phyloP scores from a whole-genome alignment of 768 basidiomycete species.

The Naematelia encephala region DNA sequence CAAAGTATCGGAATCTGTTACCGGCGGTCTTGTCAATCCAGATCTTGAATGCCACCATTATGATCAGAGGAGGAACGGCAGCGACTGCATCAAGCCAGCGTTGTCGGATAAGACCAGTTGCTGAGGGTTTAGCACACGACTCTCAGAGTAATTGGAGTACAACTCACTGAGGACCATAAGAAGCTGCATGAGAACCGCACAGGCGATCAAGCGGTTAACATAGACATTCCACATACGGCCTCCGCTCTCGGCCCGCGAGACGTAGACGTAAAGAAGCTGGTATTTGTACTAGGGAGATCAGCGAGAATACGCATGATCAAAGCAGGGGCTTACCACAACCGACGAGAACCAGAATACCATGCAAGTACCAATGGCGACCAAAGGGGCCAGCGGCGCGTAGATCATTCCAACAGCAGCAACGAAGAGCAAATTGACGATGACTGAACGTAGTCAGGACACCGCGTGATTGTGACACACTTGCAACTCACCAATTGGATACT shows the following conservation, averaged over 20 bases:
- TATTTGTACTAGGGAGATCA: conserved; percentile 78
- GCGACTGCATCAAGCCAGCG: conserved; percentile 66
- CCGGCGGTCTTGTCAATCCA: conserved; percentile 70
- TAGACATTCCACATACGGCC: conserved; percentile 94
- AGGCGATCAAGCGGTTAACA: conserved; percentile 77
- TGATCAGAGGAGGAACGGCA: conserved; percentile 78
- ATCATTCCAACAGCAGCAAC: conserved; percentile 91
- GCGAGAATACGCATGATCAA: conserved; percentile 56
- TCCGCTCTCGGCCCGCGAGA: conserved; percentile 85
- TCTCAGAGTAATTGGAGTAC: conserved; percentile 21
- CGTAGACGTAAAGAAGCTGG: conserved; percentile 83
- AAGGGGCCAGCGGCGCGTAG: conserved; percentile 89
- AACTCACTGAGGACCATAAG: conserved; percentile 65
- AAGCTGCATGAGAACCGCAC: conserved; percentile 77
- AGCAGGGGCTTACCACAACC: conserved; percentile 32
- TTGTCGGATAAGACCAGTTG: conserved; percentile 65
- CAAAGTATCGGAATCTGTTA: conserved; percentile 71
- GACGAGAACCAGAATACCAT: conserved; percentile 71
- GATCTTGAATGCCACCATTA: conserved; percentile 77
- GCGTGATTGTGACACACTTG: not conserved
- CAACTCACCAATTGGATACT: conserved; percentile 26
- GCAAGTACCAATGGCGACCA: conserved; percentile 77
- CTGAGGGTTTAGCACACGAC: conserved; percentile 13
- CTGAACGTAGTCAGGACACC: conserved; percentile 52
- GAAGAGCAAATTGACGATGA: conserved; percentile 58